These are phyloP conservation scores for Acrocalymma vagum DNA, from an alignment of 2,329 filamentous ascomycete genomes.

Conservation along the genomic window DNA sequence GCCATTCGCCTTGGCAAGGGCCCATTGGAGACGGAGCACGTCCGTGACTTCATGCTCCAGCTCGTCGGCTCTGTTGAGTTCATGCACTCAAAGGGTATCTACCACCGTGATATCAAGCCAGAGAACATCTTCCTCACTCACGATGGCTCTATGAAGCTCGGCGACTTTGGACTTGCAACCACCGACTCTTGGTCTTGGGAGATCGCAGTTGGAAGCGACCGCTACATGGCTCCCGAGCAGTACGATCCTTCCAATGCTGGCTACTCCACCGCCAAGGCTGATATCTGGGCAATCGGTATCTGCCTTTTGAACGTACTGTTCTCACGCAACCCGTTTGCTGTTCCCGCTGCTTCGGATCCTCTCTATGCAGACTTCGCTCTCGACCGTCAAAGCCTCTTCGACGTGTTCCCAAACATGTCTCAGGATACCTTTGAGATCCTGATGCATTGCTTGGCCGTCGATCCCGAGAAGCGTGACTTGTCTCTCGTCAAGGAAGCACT, in stretches of 20 bases:
- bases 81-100: constrained; percentile 90
- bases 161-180: constrained; percentile 94
- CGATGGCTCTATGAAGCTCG: constrained; percentile 90
- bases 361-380: constrained; percentile 92
- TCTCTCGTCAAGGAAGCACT: constrained; percentile 80
- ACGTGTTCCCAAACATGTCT: constrained; percentile 98
- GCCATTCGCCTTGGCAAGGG: constrained; percentile 90
- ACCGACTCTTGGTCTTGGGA: constrained; percentile 91
- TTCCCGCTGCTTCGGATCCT: constrained; percentile 87
- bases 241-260: constrained; percentile 88
- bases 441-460: constrained; percentile 86
- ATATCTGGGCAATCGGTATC: constrained; percentile 97
- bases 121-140: constrained; percentile 97
- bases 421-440: constrained; percentile 97
- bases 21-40: constrained; percentile 93
- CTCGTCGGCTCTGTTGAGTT: constrained; percentile 88
- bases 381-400: constrained; percentile 95
- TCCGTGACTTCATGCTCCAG: constrained; percentile 96
- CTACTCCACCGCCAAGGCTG: constrained; percentile 91
- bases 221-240: constrained; percentile 99
- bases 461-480: constrained; percentile 88
- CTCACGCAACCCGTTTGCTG: constrained; percentile 94
- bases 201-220: constrained; percentile 93
- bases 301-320: constrained; percentile 97
- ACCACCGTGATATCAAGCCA: constrained; percentile 98